A percentile compares a stretch with the other conserved stretches of the same genome.
phyloP scores from a whole-genome alignment of 2,329 filamentous ascomycete genomes.

The Neopestalotiopsis sp. region DNA sequence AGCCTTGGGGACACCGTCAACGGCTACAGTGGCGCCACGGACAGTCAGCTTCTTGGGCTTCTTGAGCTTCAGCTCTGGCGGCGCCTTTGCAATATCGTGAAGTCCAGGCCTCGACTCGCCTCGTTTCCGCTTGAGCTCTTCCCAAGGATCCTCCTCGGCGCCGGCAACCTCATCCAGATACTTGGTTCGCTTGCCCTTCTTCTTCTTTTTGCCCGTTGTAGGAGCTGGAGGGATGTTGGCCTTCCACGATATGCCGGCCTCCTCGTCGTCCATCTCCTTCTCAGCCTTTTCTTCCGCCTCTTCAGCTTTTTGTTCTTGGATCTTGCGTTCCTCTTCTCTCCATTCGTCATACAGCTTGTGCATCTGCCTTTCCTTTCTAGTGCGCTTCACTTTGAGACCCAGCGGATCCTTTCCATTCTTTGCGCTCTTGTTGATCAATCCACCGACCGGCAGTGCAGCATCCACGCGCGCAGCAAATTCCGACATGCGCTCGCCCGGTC shows the following conservation, averaged over 20 bases:
- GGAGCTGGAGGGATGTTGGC: constrained; percentile 48
- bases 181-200: constrained; percentile 46
- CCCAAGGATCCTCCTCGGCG: constrained; percentile 77
- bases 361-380: constrained; percentile 85
- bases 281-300: constrained; percentile 69
- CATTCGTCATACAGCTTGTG: constrained; percentile 82
- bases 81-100: constrained; percentile 72
- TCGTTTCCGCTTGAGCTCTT: constrained; percentile 70
- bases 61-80: constrained; percentile 73
- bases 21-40: constrained; percentile 68
- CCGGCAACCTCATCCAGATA: constrained; percentile 49
- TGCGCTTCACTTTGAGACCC: constrained; percentile 72
- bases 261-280: constrained; percentile 64
- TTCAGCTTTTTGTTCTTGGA: constrained; percentile 69
- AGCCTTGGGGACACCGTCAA: constrained; percentile 71
- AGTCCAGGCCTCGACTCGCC: constrained; percentile 59
- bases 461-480: constrained; percentile 87
- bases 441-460: constrained; percentile 77
- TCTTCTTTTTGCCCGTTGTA: constrained; percentile 48
- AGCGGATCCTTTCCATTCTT: constrained; percentile 67
- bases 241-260: constrained; percentile 55
- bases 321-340: constrained; percentile 68
- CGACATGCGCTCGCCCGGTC: constrained; percentile 81
- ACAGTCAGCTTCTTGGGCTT: constrained; percentile 69
- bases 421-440: constrained; percentile 68